Base-by-base conservation (phyloP, 805 yeast species). In the Lipomyces mesembrius region DNA sequence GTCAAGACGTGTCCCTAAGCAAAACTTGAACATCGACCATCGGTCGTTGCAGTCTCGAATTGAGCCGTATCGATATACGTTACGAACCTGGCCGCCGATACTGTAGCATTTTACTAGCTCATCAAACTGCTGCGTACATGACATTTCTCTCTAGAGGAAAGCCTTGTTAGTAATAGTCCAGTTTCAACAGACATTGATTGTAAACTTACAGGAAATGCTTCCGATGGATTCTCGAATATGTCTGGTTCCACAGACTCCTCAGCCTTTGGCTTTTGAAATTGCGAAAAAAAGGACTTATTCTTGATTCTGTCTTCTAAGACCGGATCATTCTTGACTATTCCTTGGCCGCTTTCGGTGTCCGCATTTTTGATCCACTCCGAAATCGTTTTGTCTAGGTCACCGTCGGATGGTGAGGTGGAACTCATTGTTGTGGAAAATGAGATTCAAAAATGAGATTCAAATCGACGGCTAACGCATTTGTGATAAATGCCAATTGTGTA, bases 51-150 rank as follows among this genome's bases (percentile, higher is more conserved):
- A 94, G 67, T 85, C 80, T 60, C 88, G 87, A 73, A 91, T 83
- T 55, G 87, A 86, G 2, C 98, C 98, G 75, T 87, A 89, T 63
- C 98, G 81, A 76, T 93, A 94, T 74, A 90, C 89, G 77, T 89
- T 85, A 67, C 96, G 85, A 25, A 91, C 79, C 75, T 93, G 97
- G 0, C 98, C 98, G 2, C 97, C 98, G 2, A 93, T 75, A 0
- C 98, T 90, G 79, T 90, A 92, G 76, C 98, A 94, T 58, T 86
- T 88, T 57, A 92, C 83, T 27, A 93, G 81, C 74, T 92, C 96
- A 77, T 93, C 97, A 77, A 93, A 88, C 0, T 95, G 95, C 56
- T 94, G 91, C 62, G 88, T 81, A 74, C 94, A 89, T 60, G 85
- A 83, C 92, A 89, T 85, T n/a, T 83, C 82, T 6, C 80, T 75